Base-by-base conservation (phyloP, 306 rosid species). In the Ziziphus jujuba region DNA sequence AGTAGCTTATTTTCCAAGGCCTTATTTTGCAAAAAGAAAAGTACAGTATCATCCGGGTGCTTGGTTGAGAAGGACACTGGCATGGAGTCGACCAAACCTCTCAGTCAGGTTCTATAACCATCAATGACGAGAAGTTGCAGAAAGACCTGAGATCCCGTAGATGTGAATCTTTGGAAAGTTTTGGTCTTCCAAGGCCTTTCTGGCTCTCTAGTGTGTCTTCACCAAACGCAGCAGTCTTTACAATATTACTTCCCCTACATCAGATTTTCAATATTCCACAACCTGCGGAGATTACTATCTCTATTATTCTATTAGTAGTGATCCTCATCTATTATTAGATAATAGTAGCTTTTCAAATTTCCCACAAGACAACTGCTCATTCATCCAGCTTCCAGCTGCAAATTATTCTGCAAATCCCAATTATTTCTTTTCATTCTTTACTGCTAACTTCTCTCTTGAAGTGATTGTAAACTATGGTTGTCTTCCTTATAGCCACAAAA, bases 141-240 rank as follows among this genome's bases (percentile, higher is more conserved):
- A 3, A 0, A 5, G 16, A n/a, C n/a, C n/a, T 17, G n/a, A 13
- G 2, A 14, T 15, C 16, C 20, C 1, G 1, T 14, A 15, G n/a
- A 22, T 59, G 64, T 35, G 23, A 59, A 59, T 19, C 25, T n/a
- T 31, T 16, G n/a, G n/a, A n/a, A n/a, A n/a, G n/a, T n/a, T n/a
- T n/a, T n/a, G n/a, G n/a, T n/a, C n/a, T n/a, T n/a, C 1, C 53
- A 4, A 5, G 59, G 45, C 59, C 16, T 47, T 23, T 78, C 10
- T 20, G 58, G 34, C 20, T 61, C 24, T 72, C 74, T 61, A 58
- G 62, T 63, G n/a, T 65, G 7, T 15, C 51, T 17, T 14, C 22
- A 15, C 14, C 75, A 67, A 76, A 5, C 59, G 1, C 33, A 1
- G 8, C 4, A 55, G n/a, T n/a, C n/a, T 10, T 33, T 1, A 9